phyloP scores from a whole-genome alignment of 106 monocot genomes.

The Posidonia australis region DNA sequence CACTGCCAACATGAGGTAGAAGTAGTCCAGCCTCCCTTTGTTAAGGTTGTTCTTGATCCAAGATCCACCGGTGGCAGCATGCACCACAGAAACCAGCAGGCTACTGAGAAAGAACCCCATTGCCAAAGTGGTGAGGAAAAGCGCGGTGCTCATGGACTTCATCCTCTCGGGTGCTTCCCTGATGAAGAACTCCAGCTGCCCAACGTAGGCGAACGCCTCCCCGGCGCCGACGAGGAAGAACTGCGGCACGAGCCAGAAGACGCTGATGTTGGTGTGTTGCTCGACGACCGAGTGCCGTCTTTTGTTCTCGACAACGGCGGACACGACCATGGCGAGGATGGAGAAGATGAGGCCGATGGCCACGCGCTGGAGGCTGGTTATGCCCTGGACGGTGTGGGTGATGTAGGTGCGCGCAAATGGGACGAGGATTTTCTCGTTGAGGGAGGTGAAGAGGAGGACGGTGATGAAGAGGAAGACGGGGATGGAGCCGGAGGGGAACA shows the following conservation, averaged over 20 bases:
- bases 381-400: constrained; percentile 27
- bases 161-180: constrained; percentile 67
- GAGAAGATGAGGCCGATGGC: constrained; percentile 37
- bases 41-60: constrained; percentile 77
- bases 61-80: constrained; percentile 28
- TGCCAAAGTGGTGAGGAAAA: constrained; percentile 69
- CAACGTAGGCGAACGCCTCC: constrained; percentile 88
- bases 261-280: constrained; percentile 26
- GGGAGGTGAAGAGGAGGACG: constrained; percentile 25
- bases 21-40: constrained; percentile 58
- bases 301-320: neutral
- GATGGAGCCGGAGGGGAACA: constrained; percentile 31
- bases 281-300: neutral
- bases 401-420: constrained; percentile 18
- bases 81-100: constrained; percentile 43
- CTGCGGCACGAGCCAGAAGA: constrained; percentile 64
- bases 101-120: constrained; percentile 87
- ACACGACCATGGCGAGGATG: constrained; percentile 19
- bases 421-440: constrained; percentile 27
- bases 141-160: constrained; percentile 92
- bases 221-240: constrained; percentile 82
- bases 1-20: constrained; percentile 59
- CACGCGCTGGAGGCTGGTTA: constrained; percentile 42
- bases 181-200: constrained; percentile 90
- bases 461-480: constrained; percentile 28